phyloP scores from a whole-genome alignment of 1,284 basidiomycete genomes.

The Fomitopsis betulina region DNA sequence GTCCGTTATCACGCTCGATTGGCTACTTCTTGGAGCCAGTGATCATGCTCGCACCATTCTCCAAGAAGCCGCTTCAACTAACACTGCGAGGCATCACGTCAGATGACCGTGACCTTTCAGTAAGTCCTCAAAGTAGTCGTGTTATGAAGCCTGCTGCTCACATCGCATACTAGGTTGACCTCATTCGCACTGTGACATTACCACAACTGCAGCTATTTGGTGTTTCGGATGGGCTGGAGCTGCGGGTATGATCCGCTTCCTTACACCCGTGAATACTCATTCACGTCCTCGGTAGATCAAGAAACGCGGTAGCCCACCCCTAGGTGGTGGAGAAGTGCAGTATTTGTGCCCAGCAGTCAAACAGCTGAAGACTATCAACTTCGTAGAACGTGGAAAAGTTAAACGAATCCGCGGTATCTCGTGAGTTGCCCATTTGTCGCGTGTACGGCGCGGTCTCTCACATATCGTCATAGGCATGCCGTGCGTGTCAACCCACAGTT shows the following conservation, averaged over 20 bases:
- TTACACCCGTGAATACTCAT: neutral
- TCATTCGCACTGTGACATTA: conserved; percentile 88
- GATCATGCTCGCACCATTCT: conserved; percentile 88
- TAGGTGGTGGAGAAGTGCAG: conserved; percentile 90
- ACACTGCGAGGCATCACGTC: conserved; percentile 90
- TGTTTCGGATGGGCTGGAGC: conserved; percentile 81
- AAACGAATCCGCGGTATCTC: conserved; percentile 95
- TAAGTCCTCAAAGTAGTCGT: conserved; percentile 31
- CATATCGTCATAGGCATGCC: conserved; percentile 58
- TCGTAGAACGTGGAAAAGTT: conserved; percentile 87
- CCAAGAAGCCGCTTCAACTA: conserved; percentile 83
- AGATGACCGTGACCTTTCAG: conserved; percentile 84
- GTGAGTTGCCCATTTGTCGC: conserved; percentile 43
- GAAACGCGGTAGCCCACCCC: conserved; percentile 87
- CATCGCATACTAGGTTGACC: conserved; percentile 60
- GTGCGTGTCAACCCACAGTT: conserved; percentile 97
- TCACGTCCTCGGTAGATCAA: conserved; percentile 62
- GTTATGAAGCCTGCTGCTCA: neutral
- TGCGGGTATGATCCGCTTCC: conserved; percentile 50
- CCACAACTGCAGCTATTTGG: conserved; percentile 92
- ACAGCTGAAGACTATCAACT: conserved; percentile 88
- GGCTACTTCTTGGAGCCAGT: conserved; percentile 95
- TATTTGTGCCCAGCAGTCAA: conserved; percentile 93
- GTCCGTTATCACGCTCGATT: conserved; percentile 80
- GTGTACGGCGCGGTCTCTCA: neutral